phyloP scores from a whole-genome alignment of 805 yeast species.

The Metschnikowia similis region DNA sequence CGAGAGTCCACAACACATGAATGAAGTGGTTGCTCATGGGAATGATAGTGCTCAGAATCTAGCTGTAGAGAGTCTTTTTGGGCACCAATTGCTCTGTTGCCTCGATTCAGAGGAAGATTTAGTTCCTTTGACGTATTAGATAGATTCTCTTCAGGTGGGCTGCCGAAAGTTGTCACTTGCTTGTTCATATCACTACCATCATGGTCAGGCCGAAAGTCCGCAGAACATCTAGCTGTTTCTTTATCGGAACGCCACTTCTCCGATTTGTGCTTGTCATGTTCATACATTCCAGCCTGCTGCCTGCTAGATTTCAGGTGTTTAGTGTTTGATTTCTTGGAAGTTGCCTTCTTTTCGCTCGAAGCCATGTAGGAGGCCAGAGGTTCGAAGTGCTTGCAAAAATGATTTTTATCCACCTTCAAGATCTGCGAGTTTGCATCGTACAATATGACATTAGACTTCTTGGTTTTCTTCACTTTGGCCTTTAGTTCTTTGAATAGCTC shows the following conservation, averaged over 20 bases:
- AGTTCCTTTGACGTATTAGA: background rate
- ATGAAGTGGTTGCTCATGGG: background rate
- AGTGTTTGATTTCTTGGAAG: background rate
- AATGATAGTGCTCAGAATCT: background rate
- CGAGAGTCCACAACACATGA: slow-evolving; percentile 23
- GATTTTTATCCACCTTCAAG: background rate
- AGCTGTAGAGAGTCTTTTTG: background rate
- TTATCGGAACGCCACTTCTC: background rate
- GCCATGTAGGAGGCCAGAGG: background rate
- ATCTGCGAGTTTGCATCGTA: slow-evolving; percentile 19
- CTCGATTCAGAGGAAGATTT: background rate
- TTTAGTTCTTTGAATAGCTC: slow-evolving; percentile 26
- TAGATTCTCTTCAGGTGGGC: background rate
- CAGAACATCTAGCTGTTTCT: background rate
- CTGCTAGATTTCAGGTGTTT: background rate
- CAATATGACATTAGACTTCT: slow-evolving; percentile 19
- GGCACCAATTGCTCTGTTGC: background rate
- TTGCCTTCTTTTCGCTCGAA: background rate
- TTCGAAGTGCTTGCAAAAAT: background rate
- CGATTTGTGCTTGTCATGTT: background rate
- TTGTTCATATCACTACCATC: background rate
- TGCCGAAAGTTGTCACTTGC: background rate
- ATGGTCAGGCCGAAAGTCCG: background rate
- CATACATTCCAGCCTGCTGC: background rate
- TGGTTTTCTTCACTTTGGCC: slow-evolving; percentile 19